Conservation (phyloP, 2,329 filamentous ascomycete species). For the Cyphellophora attinorum region DNA sequence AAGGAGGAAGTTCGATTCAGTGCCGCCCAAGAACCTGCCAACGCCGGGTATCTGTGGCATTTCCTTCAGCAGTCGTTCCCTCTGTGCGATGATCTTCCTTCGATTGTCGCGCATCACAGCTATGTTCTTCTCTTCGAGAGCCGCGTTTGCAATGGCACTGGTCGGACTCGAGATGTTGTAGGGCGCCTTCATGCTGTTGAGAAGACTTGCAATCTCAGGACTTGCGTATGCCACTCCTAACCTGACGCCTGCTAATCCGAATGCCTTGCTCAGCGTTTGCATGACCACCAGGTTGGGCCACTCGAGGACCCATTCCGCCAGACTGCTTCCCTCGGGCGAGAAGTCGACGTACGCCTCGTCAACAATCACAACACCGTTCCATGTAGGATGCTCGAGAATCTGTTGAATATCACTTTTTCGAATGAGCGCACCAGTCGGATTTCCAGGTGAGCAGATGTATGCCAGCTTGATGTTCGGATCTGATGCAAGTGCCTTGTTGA, state of each 20-base stretch:
- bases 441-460: slow-evolving; percentile 91
- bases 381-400: slow-evolving; percentile 75
- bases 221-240: slow-evolving; percentile 78
- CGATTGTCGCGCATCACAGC: slow-evolving; percentile 62
- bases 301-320: slow-evolving; percentile 84
- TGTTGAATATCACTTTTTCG: slow-evolving; percentile 62
- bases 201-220: slow-evolving; percentile 61
- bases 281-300: slow-evolving; percentile 95
- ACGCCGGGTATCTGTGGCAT: slow-evolving; percentile 68
- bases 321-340: slow-evolving; percentile 63
- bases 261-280: slow-evolving; percentile 97
- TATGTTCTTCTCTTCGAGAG: slow-evolving; percentile 59
- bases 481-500: slow-evolving; percentile 55
- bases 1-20: slow-evolving; percentile 78
- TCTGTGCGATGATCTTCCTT: slow-evolving; percentile 62
- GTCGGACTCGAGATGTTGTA: slow-evolving; percentile 93
- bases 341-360: slow-evolving; percentile 99
- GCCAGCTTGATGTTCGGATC: slow-evolving; percentile 69
- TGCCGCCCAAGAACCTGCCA: slow-evolving; percentile 70
- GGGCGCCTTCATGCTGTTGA: slow-evolving; percentile 90
- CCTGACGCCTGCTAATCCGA: slow-evolving; percentile 87
- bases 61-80: slow-evolving; percentile 64
- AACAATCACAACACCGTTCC: slow-evolving; percentile 89
- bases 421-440: slow-evolving; percentile 77
- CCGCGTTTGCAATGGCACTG: slow-evolving; percentile 66